Conservation (phyloP, 495 filamentous ascomycete species). For the Extremus antarcticus region DNA sequence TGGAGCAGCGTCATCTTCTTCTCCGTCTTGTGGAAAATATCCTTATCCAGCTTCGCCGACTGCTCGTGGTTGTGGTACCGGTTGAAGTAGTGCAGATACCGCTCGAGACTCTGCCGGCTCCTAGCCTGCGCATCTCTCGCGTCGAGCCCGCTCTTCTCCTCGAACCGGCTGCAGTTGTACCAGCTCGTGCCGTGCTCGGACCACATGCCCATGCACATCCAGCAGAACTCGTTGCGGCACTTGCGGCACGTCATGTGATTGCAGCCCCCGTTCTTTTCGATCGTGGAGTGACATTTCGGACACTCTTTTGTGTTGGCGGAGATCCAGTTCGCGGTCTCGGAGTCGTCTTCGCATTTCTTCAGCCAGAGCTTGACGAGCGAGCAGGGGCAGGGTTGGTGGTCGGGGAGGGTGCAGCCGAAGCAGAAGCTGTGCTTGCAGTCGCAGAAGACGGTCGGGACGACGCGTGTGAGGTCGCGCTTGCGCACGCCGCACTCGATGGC, state of each 20-base stretch:
- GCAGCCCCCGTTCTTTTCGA: conserved; percentile 98
- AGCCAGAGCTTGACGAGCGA: conserved; percentile 89
- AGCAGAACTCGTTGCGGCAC: conserved; percentile 97
- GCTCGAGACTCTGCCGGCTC: conserved; percentile 78
- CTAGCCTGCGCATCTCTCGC: conserved; percentile 83
- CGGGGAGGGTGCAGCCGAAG: conserved; percentile 85
- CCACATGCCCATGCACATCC: conserved; percentile 99
- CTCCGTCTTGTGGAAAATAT: conserved; percentile 90
- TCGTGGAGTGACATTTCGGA: conserved; percentile 87
- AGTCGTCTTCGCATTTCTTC: conserved; percentile 97
- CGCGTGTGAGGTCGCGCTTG: conserved; percentile 64
- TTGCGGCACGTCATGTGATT: conserved; percentile 99
- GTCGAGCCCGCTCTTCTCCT: conserved; percentile 86
- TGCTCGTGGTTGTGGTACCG: conserved; percentile 98
- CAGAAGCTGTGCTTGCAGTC: conserved; percentile 78
- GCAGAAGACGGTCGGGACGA: conserved; percentile 85
- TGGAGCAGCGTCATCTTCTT: conserved; percentile 98
- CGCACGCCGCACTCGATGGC: conserved; percentile 83
- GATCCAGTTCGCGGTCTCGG: conserved; percentile 98
- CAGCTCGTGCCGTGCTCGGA: conserved; percentile 98
- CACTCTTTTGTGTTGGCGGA: conserved; percentile 98
- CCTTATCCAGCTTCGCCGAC: conserved; percentile 91
- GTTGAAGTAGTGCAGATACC: conserved; percentile 97
- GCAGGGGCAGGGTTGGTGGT: conserved; percentile 91
- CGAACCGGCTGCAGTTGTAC: conserved; percentile 98